Conservation (phyloP, 352 stramenopile genomes). For the Bremia lactucae region DNA sequence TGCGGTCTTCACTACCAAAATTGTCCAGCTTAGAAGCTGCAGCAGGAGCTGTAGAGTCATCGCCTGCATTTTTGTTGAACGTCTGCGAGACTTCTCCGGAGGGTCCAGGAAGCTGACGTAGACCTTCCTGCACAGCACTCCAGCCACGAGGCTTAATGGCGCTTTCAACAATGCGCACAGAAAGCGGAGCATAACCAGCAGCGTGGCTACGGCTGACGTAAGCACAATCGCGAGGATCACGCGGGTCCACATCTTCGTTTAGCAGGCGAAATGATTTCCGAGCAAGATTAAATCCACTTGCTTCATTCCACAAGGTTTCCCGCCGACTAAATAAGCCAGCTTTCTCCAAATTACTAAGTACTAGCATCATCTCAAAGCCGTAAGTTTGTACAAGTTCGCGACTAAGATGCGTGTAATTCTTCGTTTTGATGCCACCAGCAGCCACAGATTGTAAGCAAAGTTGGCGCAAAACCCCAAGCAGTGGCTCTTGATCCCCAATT, state of each 20-base stretch:
- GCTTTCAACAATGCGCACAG: slow-evolving; percentile 88
- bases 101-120: slow-evolving; percentile 75
- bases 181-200: slow-evolving; percentile 90
- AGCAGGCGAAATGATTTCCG: slow-evolving; percentile 90
- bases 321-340: slow-evolving; percentile 84
- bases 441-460: slow-evolving; percentile 92
- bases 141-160: slow-evolving; percentile 69
- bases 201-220: slow-evolving; percentile 83
- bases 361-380: slow-evolving; percentile 91
- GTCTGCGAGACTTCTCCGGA: slow-evolving; percentile 66
- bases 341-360: slow-evolving; percentile 91
- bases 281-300: slow-evolving; percentile 75
- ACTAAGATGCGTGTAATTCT: slow-evolving; percentile 90
- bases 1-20: slow-evolving; percentile 69
- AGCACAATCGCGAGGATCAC: slow-evolving; percentile 89
- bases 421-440: slow-evolving; percentile 88
- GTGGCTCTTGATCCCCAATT: slow-evolving; percentile 88
- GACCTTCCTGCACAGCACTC: slow-evolving; percentile 66
- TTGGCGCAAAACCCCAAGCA: slow-evolving; percentile 85
- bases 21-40: slow-evolving; percentile 46
- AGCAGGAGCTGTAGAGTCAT: slow-evolving; percentile 27
- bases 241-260: slow-evolving; percentile 90
- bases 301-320: slow-evolving; percentile 80
- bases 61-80: slow-evolving; percentile 23
- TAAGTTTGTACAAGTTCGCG: slow-evolving; percentile 94